Percentiles rank a stretch among this genome's conserved stretches.
Conservation (phyloP, 306 rosid genomes). For the Vigna nakashimae region DNA sequence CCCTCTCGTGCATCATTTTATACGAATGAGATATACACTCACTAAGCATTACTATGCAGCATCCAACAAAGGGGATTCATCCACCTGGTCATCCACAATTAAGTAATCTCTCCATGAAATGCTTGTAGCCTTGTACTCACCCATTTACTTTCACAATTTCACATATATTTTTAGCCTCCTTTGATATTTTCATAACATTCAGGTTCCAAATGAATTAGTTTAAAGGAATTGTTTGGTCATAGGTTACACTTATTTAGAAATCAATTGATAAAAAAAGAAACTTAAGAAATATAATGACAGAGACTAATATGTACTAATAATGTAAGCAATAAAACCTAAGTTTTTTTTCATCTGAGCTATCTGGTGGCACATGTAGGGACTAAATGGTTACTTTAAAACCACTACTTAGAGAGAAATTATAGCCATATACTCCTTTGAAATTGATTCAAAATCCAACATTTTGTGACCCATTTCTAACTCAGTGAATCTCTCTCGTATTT, state of each 20-base stretch:
- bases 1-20: not conserved
- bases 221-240: not conserved
- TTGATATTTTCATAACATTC: not conserved
- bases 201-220: not conserved
- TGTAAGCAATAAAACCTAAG: not conserved
- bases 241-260: not conserved
- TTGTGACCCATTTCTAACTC: too few relatives aligned
- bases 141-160: not conserved
- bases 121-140: constrained; percentile 10
- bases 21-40: not conserved
- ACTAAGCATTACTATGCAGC: constrained; percentile 28
- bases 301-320: not conserved
- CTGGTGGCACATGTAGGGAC: not conserved
- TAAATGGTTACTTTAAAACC: too few relatives aligned
- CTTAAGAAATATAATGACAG: not conserved
- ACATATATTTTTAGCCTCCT: not conserved
- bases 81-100: constrained; percentile 1
- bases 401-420: too few relatives aligned
- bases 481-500: too few relatives aligned
- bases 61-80: constrained; percentile 25
- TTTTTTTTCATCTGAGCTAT: not conserved
- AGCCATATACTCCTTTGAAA: too few relatives aligned
- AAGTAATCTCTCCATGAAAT: constrained; percentile 18
- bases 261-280: not conserved
- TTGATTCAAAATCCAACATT: too few relatives aligned